Conservation (phyloP, 1,139 yeast genomes). For the Candida gigantensis region DNA sequence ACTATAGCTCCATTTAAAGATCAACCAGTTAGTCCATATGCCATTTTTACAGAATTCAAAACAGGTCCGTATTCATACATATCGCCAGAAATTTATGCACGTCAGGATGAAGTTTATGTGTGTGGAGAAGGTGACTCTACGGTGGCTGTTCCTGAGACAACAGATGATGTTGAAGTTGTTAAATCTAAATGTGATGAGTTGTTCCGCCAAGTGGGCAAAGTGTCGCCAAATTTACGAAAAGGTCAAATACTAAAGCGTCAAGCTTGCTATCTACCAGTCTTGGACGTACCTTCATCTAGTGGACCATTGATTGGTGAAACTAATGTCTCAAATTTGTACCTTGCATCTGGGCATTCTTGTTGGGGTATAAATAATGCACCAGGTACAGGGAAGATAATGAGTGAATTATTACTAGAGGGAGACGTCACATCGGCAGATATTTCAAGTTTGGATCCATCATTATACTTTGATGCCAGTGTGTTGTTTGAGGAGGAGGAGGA, state of each 20-base stretch:
- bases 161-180: conserved; percentile 90
- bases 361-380: conserved; percentile 99
- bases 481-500: conserved; percentile 45
- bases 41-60: conserved; percentile 88
- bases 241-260: conserved; percentile 84
- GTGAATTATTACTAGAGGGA: conserved; percentile 89
- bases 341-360: conserved; percentile 94
- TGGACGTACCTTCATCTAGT: conserved; percentile 86
- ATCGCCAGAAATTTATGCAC: conserved; percentile 92
- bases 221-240: conserved; percentile 67
- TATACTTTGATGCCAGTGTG: conserved; percentile 77
- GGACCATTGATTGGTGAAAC: conserved; percentile 96
- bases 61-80: conserved; percentile 65
- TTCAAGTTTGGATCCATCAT: conserved; percentile 77
- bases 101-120: conserved; percentile 93
- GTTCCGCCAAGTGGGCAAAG: conserved; percentile 76
- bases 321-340: conserved; percentile 70
- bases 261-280: conserved; percentile 94
- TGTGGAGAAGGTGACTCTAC: conserved; percentile 97
- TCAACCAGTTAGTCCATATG: conserved; percentile 81
- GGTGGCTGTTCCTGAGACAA: conserved; percentile 89
- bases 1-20: conserved; percentile 79
- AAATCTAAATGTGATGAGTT: conserved; percentile 86
- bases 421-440: conserved; percentile 75
- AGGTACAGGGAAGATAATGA: conserved; percentile 89